phyloP scores from a whole-genome alignment of 768 basidiomycete genomes.

The Antrodiella citrinella region DNA sequence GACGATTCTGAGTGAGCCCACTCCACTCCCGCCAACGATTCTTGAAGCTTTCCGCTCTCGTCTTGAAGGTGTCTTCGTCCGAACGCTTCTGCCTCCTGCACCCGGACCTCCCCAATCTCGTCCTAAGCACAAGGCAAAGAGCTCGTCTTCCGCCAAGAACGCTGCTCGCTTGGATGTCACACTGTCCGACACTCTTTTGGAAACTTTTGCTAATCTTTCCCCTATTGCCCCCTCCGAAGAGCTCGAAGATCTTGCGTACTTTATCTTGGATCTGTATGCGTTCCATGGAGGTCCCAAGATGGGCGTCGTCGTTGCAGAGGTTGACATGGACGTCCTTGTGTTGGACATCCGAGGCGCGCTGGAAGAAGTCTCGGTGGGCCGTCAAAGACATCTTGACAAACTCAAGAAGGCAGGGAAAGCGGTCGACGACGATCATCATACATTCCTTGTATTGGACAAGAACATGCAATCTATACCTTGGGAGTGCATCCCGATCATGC shows the following conservation, averaged over 20 bases:
- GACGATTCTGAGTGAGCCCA: constrained; percentile 54
- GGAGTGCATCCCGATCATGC: constrained; percentile 87
- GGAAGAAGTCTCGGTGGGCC: constrained; percentile 48
- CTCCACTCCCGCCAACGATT: constrained; percentile 33
- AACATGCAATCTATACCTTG: constrained; percentile 86
- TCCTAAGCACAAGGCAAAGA: constrained; percentile 44
- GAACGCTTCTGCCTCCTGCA: constrained; percentile 38
- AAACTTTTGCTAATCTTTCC: constrained; percentile 79
- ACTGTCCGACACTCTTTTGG: constrained; percentile 69
- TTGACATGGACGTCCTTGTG: constrained; percentile 86
- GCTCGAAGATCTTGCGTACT: constrained; percentile 90
- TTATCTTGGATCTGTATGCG: constrained; percentile 89
- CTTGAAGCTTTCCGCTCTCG: constrained; percentile 53
- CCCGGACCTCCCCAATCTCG: neutral
- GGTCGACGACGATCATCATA: constrained; percentile 61
- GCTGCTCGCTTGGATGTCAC: constrained; percentile 23
- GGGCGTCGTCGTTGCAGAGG: constrained; percentile 74
- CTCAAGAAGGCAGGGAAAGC: constrained; percentile 10
- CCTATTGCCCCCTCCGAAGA: constrained; percentile 87
- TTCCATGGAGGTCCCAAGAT: constrained; percentile 69
- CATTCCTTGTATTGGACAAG: constrained; percentile 87
- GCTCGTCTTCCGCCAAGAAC: constrained; percentile 12
- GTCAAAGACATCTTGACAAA: constrained; percentile 16
- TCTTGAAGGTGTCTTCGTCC: constrained; percentile 71
- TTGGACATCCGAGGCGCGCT: constrained; percentile 74